Percentiles rank a stretch among this genome's conserved stretches.
Evolutionary conservation across 306 rosid genomes (phyloP).

Genomic region (Malus orientalis): DNA sequence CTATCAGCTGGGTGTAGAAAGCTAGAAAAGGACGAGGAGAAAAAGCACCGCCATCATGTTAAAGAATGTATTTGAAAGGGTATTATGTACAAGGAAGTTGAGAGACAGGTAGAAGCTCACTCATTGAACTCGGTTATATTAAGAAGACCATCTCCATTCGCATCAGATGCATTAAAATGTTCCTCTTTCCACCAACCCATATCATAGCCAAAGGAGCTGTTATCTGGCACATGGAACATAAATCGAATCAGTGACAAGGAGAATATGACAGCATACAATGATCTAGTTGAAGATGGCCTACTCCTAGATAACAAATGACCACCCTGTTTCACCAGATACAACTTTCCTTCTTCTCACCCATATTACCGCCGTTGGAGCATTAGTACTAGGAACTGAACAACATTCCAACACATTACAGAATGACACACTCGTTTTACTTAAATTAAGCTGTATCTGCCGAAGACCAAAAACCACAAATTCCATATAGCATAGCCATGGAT

Average conservation of each 20-base stretch:
- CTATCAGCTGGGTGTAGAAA: slow-evolving; percentile 94
- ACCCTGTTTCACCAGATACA: not conserved
- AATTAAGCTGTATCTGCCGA: not conserved
- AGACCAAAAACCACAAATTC: not conserved
- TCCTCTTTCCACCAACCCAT: slow-evolving; percentile 99
- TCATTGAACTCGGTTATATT: slow-evolving; percentile 86
- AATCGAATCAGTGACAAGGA: slow-evolving; percentile 14
- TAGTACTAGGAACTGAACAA: not conserved
- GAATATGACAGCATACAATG: not conserved
- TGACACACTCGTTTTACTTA: not conserved
- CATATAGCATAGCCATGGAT: not conserved
- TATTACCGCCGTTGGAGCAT: too few species aligned
- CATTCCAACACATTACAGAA: not conserved
- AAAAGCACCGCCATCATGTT: slow-evolving; percentile 4
- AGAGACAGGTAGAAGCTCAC: slow-evolving; percentile 46
- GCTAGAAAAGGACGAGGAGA: slow-evolving; percentile 29
- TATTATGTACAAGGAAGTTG: not conserved
- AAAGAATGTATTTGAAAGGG: not conserved
- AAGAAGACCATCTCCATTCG: slow-evolving; percentile 68
- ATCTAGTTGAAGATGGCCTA: not conserved
- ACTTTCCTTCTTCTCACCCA: not conserved
- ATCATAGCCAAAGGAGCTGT: slow-evolving; percentile 69
- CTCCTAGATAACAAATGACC: not conserved
- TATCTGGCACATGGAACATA: slow-evolving; percentile 32
- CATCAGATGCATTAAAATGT: slow-evolving; percentile 91